Percentiles rank a stretch among this genome's conserved stretches.
These are phyloP conservation scores for Davidsoniella neocaledoniae DNA, from an alignment of 2,329 filamentous ascomycete species.

Conservation along the genomic window DNA sequence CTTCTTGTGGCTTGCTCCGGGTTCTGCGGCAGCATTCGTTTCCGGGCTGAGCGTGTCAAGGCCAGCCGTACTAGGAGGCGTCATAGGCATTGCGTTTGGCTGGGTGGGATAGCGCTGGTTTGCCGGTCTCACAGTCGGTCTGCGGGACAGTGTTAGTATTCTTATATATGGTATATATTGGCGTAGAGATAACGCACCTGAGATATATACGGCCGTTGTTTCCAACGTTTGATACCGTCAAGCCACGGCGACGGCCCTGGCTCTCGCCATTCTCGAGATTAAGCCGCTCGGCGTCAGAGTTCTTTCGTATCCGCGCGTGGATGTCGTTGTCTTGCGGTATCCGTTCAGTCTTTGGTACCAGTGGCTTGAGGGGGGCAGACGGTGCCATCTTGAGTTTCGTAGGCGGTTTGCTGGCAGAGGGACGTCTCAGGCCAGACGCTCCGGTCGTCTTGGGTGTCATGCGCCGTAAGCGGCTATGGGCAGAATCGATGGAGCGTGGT, in stretches of 20 bases:
- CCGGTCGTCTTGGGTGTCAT: conserved; percentile 2
- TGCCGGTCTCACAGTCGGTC: conserved; percentile 43
- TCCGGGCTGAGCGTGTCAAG: conserved; percentile 29
- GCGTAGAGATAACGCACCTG: conserved; percentile 36
- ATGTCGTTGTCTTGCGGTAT: conserved; percentile 24
- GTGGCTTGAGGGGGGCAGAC: conserved; percentile 12
- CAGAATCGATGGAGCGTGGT: conserved; percentile 8
- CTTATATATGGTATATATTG: not conserved
- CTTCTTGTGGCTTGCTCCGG: conserved; percentile 1
- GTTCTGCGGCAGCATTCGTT: not conserved
- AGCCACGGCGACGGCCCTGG: conserved; percentile 33
- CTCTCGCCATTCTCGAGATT: conserved; percentile 41
- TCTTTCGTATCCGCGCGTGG: conserved; percentile 28
- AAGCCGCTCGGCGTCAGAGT: conserved; percentile 36
- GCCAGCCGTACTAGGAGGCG: conserved; percentile 41
- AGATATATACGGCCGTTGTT: conserved; percentile 72
- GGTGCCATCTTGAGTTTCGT: conserved; percentile 11
- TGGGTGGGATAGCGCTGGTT: conserved; percentile 46
- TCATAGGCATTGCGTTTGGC: conserved; percentile 41
- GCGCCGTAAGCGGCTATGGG: conserved; percentile 9
- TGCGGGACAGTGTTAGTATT: conserved; percentile 17
- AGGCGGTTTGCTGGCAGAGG: not conserved
- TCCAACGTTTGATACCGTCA: conserved; percentile 66
- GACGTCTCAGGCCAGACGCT: not conserved
- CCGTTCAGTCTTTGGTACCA: conserved; percentile 22